Evolutionary conservation across 1,284 basidiomycete species (phyloP), one percentile per base, ranked within the genome.

Genomic region (Heliocybe sulcata): DNA sequence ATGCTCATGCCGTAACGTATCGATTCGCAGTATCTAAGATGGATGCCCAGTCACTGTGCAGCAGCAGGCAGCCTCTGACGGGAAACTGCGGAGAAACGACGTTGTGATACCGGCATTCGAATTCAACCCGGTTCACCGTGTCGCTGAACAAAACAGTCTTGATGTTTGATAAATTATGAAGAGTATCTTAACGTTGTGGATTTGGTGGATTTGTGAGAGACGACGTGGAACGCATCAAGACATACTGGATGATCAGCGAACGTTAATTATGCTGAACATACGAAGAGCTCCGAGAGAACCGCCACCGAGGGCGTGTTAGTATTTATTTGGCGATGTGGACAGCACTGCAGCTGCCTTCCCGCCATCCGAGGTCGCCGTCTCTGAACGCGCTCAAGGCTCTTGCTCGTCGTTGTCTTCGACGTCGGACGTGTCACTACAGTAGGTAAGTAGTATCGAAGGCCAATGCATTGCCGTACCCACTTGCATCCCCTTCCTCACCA

Each of bases 401-500:
- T 26, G 38, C 45, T 29, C 49, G 52, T 29, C 33, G 9, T 42
- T 20, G 23, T 45, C 14, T 48, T 51, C 55, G 31, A 35, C 55
- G 22, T 54, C 45, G 33, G 38, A 9, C 35, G 47, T 45, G n/a
- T 45, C 49, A 51, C 51, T 22, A 20, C 29, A 42, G 22, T 26
- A 67, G 67, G 67, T 69, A 65, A 63, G 67, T 65, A 56, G 57
- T 48, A 53, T 56, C 55, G 55, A 58, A 54, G 56, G 59, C 57
- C 58, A 59, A 61, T 59, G 60, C 58, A 55, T 65, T 61, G 61
- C 62, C 63, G 57, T 58, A 62, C 64, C 66, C 67, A 56, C 59
- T 67, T 66, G 52, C 63, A 57, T 67, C 65, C 64, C 66, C 67
- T 63, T 63, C 66, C 65, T 68, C 65, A 68, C 67, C 66, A 58